Evolutionary conservation across 23 red algal genomes (phyloP).

Genomic region (Agarophyton chilense): DNA sequence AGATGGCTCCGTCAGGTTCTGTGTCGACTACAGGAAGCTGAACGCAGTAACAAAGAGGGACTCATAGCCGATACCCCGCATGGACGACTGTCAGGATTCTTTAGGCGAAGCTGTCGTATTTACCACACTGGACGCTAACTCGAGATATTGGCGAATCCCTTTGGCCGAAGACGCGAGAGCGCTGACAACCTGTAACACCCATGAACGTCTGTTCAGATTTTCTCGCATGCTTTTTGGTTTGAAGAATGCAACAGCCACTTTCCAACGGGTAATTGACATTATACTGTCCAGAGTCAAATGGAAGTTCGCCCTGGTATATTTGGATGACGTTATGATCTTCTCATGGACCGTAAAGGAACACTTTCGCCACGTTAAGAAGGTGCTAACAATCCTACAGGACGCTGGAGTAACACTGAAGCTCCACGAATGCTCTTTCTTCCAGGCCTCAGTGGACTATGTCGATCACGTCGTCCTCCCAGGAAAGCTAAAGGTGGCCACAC

Average conservation of each 20-base stretch:
- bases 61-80: not conserved
- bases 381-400: conserved; percentile 12
- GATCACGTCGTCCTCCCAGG: conserved; percentile 43
- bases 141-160: no score
- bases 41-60: not conserved
- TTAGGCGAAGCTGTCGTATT: no score
- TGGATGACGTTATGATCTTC: conserved; percentile 56
- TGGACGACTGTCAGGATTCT: not conserved
- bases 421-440: conserved; percentile 40
- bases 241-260: conserved; percentile 57
- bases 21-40: not conserved
- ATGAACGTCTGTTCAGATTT: not conserved
- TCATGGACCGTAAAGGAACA: conserved; percentile 14
- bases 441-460: conserved; percentile 11
- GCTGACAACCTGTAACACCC: conserved; percentile 3
- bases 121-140: no score
- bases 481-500: not conserved
- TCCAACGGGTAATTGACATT: conserved; percentile 62
- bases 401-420: conserved; percentile 48
- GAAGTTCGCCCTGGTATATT: conserved; percentile 23
- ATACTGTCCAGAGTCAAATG: conserved; percentile 39
- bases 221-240: conserved; percentile 33
- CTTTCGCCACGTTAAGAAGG: conserved; percentile 24
- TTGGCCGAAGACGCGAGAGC: no score
- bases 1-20: not conserved